Evolutionary conservation across 306 rosid species (phyloP).

Genomic region (Prosopis cineraria): DNA sequence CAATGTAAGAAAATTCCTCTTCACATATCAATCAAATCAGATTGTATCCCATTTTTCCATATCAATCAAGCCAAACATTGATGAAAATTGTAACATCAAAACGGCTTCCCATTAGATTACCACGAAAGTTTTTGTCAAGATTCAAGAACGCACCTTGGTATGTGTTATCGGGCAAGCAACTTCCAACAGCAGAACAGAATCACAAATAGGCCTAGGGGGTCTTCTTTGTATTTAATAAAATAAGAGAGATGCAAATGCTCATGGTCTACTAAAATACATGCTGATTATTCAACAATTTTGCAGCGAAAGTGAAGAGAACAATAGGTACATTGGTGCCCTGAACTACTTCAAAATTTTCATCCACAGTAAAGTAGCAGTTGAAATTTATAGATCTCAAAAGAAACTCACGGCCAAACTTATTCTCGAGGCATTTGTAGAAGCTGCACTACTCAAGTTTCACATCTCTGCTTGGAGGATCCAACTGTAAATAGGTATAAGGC

Average conservation of each 20-base stretch:
- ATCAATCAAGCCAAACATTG: background rate
- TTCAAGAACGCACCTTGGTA: conserved; percentile 11
- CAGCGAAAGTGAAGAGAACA: background rate
- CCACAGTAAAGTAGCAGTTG: background rate
- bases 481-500: conserved; percentile 59
- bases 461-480: conserved; percentile 60
- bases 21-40: too few relatives aligned
- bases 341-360: conserved; percentile 4
- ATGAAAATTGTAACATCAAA: conserved; percentile 2
- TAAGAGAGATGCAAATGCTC: background rate
- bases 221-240: conserved; percentile 14
- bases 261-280: background rate
- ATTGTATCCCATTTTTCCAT: too few relatives aligned
- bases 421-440: background rate
- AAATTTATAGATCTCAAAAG: background rate
- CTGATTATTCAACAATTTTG: background rate
- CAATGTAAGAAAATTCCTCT: too few relatives aligned
- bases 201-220: background rate
- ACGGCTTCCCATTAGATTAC: conserved; percentile 12
- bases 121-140: conserved; percentile 5
- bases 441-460: conserved; percentile 50
- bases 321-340: background rate
- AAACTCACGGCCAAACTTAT: background rate
- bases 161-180: conserved; percentile 18
- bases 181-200: background rate